Conservation (phyloP, 192 early-diverging fungal species). For the Backusella mclennaniae region DNA sequence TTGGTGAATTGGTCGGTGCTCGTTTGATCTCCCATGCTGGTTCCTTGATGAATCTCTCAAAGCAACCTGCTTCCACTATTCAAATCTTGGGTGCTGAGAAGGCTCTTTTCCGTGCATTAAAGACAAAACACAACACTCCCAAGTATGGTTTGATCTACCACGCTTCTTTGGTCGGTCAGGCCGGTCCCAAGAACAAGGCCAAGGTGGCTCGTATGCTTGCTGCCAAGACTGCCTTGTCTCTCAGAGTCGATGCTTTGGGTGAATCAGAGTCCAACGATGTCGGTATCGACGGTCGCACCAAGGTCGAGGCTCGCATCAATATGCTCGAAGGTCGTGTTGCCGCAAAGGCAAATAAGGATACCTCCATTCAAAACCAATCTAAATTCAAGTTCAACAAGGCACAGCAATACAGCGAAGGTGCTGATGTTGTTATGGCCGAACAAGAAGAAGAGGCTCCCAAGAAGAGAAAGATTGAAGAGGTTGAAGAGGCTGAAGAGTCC, state of each 20-base stretch:
- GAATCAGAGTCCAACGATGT: slow-evolving; percentile 77
- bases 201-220: slow-evolving; percentile 96
- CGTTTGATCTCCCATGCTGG: slow-evolving; percentile 98
- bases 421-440: slow-evolving; percentile 35
- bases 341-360: slow-evolving; percentile 67
- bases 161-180: slow-evolving; percentile 94
- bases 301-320: slow-evolving; percentile 85
- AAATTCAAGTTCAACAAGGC: slow-evolving; percentile 58
- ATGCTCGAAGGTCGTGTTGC: slow-evolving; percentile 85
- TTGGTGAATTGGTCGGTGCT: slow-evolving; percentile 98
- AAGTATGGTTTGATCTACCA: slow-evolving; percentile 99
- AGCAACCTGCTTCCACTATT: slow-evolving; percentile 97
- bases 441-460: slow-evolving; percentile 44
- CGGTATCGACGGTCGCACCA: slow-evolving; percentile 82
- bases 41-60: slow-evolving; percentile 93
- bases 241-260: slow-evolving; percentile 91
- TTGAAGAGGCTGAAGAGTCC: slow-evolving; percentile 38
- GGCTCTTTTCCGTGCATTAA: slow-evolving; percentile 99
- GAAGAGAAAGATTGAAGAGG: slow-evolving; percentile 48
- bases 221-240: slow-evolving; percentile 86
- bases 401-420: slow-evolving; percentile 42
- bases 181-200: slow-evolving; percentile 94
- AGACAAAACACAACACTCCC: slow-evolving; percentile 98
- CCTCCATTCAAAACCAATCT: slow-evolving; percentile 59
- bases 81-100: slow-evolving; percentile 99